phyloP scores from a whole-genome alignment of 257 asterid species.

The Solanum raphanifolium region DNA sequence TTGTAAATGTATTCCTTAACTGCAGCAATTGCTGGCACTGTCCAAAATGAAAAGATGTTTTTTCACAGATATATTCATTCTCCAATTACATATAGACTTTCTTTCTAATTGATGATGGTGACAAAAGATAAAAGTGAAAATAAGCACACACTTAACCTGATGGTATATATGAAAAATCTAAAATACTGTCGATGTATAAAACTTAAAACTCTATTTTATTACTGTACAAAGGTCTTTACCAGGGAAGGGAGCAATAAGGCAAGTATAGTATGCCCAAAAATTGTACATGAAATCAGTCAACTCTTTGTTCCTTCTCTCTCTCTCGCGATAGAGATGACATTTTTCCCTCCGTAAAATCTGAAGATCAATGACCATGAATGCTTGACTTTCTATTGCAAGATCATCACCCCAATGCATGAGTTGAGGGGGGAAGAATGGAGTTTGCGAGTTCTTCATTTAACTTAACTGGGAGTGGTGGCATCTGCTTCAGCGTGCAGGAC shows the following conservation, averaged over 20 bases:
- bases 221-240: not conserved
- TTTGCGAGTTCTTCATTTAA: slow-evolving; percentile 64
- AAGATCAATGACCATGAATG: not conserved
- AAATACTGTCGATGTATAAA: not conserved
- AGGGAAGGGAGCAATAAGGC: not conserved
- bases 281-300: not conserved
- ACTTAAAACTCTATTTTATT: not conserved
- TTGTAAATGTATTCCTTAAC: not conserved
- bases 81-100: not conserved
- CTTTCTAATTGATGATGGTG: not conserved
- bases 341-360: not conserved
- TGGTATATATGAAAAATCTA: not conserved
- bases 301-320: not conserved
- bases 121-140: not conserved
- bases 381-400: not conserved
- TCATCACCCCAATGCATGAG: slow-evolving; percentile 16
- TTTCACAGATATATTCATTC: not conserved
- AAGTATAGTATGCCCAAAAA: not conserved
- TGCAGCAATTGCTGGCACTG: not conserved
- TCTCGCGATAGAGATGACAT: not conserved
- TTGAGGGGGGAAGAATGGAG: slow-evolving; percentile 46
- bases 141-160: not conserved
- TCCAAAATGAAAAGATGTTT: not conserved
- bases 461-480: slow-evolving; percentile 57
- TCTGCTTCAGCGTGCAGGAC: slow-evolving; percentile 36